Percentiles rank a stretch among this genome's conserved stretches.
Evolutionary conservation across 73 alveolate genomes (phyloP).

Genomic region (Paramecium octaurelia): DNA sequence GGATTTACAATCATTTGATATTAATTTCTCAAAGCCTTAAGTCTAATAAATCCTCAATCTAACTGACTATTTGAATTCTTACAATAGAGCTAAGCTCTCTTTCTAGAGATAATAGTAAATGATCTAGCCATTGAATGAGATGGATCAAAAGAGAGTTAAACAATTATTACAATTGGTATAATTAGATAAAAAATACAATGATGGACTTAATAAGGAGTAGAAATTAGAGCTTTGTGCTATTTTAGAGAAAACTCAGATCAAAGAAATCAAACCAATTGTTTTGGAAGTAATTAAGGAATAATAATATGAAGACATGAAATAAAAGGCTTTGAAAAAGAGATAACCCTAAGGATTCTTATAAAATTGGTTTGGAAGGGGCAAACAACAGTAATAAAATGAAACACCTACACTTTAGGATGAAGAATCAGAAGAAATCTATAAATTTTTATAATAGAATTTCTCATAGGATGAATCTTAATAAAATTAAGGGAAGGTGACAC

Average conservation of each 20-base stretch:
- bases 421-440: not conserved
- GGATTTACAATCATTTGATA: not conserved
- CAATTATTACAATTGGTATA: not conserved
- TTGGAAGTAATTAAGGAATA: not conserved
- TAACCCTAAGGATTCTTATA: not conserved
- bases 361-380: not conserved
- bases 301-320: not conserved
- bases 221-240: not conserved
- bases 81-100: not conserved
- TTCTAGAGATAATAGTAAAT: not conserved
- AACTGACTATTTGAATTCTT: not conserved
- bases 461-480: not conserved
- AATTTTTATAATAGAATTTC: not conserved
- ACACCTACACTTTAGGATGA: not conserved
- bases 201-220: not conserved
- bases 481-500: not conserved
- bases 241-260: not conserved
- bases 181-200: not conserved
- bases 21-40: not conserved
- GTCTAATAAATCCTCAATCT: not conserved
- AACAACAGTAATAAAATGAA: not conserved
- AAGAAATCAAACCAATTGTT: not conserved
- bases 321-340: slow-evolving; percentile 5
- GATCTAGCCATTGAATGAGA: not conserved
- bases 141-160: not conserved